Evolutionary conservation across 2,329 filamentous ascomycete genomes (phyloP), one percentile per base, ranked within the genome.

Genomic region (Trichophyton schoenleinii): DNA sequence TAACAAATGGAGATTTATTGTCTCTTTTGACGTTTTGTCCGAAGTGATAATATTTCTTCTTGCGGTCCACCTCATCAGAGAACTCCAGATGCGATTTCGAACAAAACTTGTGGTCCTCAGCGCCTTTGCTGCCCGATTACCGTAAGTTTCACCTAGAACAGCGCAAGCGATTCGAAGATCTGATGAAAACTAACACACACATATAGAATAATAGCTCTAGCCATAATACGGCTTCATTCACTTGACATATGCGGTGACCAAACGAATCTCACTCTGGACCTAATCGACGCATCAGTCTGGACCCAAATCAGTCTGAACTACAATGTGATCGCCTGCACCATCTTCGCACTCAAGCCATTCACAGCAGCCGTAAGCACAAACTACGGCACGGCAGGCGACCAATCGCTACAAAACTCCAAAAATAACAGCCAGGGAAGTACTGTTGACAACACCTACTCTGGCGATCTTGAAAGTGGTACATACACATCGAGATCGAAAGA

Each of bases 301-400:
- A 67, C 70, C 25, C 73, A 74, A 63, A 70, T 69, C 25, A 67
- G 74, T 63, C 64, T 74, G 8, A 64, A 70, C 63, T 74, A 72
- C 60, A 67, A 71, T 57, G 68, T 75, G 6, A 67, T 73, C 28
- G 70, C 72, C 13, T 74, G 72, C 65, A 73, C 72, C 9, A 66
- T 72, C 6, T 74, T 74, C 63, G 72, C 68, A 58, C 67, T 75
- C 1, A 68, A 71, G 0, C 70, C 72, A 0, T 74, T 75, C 61
- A 71, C 74, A 67, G 68, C 67, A 7, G 71, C 71, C 6, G 70
- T 73, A 8, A 72, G 70, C 58, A 73, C 71, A 1, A 70, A 71
- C 38, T 73, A 73, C 42, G 71, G 71, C 3, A 72, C 68, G 4
- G 70, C 70, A 3, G 71, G 71, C 0, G 68, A 71, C 52, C 67